Conservation (phyloP, 805 yeast genomes). For the Vanderwaltozyma yarrowii region DNA sequence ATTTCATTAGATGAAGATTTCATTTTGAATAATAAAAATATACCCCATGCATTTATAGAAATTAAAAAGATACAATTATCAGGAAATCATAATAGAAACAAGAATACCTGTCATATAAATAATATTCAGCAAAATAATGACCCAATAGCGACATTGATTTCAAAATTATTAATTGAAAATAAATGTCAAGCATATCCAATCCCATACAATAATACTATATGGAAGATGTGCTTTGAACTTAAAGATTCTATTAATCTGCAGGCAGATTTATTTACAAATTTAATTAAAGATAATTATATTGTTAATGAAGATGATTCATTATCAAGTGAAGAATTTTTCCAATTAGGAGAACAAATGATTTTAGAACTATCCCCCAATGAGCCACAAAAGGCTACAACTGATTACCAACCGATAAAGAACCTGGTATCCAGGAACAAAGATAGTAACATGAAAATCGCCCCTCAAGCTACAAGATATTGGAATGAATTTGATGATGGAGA, state of each 20-base stretch:
- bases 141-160: background rate
- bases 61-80: constrained; percentile 3
- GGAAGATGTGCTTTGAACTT: constrained; percentile 15
- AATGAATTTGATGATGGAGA: constrained; percentile 29
- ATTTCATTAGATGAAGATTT: constrained; percentile 21
- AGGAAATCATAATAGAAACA: background rate
- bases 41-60: constrained; percentile 19
- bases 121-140: background rate
- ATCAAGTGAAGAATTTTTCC: constrained; percentile 16
- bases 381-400: no score
- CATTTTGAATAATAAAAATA: constrained; percentile 4
- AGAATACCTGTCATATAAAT: background rate
- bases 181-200: constrained; percentile 18
- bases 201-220: constrained; percentile 9
- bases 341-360: constrained; percentile 12
- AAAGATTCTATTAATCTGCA: constrained; percentile 6
- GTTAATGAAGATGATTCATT: constrained; percentile 6
- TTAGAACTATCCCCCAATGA: constrained; percentile 3
- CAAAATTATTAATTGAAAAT: constrained; percentile 12
- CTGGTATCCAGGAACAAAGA: no score
- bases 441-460: no score
- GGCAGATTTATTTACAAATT: constrained; percentile 8
- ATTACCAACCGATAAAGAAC: no score
- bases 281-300: constrained; percentile 13
- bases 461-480: constrained; percentile 27